Percentiles rank a stretch among this genome's conserved stretches.
These are phyloP conservation scores for Polychytrium aggregatum DNA, from an alignment of 192 early-diverging fungal species.

Conservation along the genomic window DNA sequence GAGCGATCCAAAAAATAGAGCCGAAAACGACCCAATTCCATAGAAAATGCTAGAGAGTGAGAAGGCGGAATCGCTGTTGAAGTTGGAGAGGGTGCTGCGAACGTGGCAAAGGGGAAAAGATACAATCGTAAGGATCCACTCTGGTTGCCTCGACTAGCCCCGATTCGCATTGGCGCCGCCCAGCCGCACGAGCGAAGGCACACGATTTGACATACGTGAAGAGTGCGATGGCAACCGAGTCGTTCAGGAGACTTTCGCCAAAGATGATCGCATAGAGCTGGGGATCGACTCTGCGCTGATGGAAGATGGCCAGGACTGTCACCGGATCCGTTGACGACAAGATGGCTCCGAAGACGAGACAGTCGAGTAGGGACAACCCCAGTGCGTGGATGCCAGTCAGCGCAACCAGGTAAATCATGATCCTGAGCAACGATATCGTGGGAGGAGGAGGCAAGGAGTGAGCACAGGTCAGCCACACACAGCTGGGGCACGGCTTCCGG, in stretches of 20 bases:
- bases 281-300: conserved; percentile 87
- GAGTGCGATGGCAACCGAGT: conserved; percentile 96
- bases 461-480: conserved; percentile 5
- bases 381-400: conserved; percentile 52
- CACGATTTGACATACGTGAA: conserved; percentile 53
- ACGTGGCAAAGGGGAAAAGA: conserved; percentile 1
- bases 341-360: conserved; percentile 88
- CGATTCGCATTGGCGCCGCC: too few species aligned
- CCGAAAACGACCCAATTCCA: conserved; percentile 58
- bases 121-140: too few species aligned
- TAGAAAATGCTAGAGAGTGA: too few species aligned
- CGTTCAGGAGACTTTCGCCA: conserved; percentile 91
- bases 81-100: conserved; percentile 56
- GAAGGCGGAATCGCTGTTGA: conserved; percentile 43
- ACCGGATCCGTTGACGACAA: conserved; percentile 96
- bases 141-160: too few species aligned
- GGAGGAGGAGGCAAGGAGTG: not conserved
- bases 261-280: conserved; percentile 93
- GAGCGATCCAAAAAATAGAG: conserved; percentile 73
- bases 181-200: too few species aligned
- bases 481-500: too few species aligned
- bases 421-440: conserved; percentile 15
- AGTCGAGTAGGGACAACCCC: conserved; percentile 71
- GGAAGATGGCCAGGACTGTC: conserved; percentile 89
- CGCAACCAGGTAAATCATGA: conserved; percentile 59